These are phyloP conservation scores for Podospora appendiculata DNA, from an alignment of 495 filamentous ascomycete species.

Conservation along the genomic window DNA sequence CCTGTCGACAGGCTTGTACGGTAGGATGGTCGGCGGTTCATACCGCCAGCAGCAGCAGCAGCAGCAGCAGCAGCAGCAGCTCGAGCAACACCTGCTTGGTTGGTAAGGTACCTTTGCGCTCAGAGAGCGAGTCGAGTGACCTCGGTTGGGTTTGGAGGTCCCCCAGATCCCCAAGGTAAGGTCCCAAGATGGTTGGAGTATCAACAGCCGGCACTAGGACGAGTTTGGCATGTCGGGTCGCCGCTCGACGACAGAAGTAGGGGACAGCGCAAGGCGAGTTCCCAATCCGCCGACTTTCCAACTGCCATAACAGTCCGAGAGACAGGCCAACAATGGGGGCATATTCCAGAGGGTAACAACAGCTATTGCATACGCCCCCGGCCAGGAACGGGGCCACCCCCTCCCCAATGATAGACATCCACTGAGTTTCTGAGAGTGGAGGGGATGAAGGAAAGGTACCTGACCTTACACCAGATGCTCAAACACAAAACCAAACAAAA, in stretches of 20 bases:
- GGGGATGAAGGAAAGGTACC: background rate
- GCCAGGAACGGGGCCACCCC: background rate
- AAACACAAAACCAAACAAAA: slow-evolving; percentile 3
- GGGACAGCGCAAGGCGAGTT: background rate
- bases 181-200: slow-evolving; percentile 4
- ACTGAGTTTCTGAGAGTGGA: background rate
- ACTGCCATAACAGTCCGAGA: background rate
- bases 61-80: too few species aligned
- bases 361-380: too few species aligned
- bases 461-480: background rate
- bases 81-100: background rate
- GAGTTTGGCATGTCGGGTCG: slow-evolving; percentile 1
- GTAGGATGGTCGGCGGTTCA: slow-evolving; percentile 10
- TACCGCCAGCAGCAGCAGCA: too few species aligned
- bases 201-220: slow-evolving; percentile 9
- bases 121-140: slow-evolving; percentile 3
- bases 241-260: background rate
- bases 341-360: background rate
- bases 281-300: background rate
- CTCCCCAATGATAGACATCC: background rate
- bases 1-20: slow-evolving; percentile 6
- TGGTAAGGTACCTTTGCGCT: slow-evolving; percentile 7
- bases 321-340: background rate
- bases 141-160: slow-evolving; percentile 5
- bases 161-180: background rate